phyloP scores from a whole-genome alignment of 1,139 yeast genomes.

The Blastobotrys malaysiensis region DNA sequence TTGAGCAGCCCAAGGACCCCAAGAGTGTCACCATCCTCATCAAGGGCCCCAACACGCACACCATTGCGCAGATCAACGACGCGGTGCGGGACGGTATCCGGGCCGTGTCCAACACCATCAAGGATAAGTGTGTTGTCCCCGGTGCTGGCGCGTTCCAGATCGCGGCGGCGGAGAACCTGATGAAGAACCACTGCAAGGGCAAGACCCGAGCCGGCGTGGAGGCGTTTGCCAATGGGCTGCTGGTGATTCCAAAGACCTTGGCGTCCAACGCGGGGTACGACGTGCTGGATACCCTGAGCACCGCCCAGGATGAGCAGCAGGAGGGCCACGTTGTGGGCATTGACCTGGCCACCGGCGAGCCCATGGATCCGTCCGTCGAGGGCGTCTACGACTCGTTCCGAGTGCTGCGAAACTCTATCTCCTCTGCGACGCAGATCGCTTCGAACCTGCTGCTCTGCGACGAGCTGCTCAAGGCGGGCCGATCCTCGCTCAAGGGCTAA shows the following conservation, averaged over 20 bases:
- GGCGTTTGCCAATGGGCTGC: constrained; percentile 89
- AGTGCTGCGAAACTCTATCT: constrained; percentile 85
- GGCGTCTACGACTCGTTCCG: constrained; percentile 97
- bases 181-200: constrained; percentile 58
- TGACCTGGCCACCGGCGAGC: constrained; percentile 86
- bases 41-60: constrained; percentile 87
- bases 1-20: constrained; percentile 88
- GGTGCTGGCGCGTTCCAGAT: constrained; percentile 97
- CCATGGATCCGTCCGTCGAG: constrained; percentile 90
- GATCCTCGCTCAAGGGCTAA: constrained; percentile 73
- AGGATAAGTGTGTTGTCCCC: constrained; percentile 81
- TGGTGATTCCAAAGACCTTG: constrained; percentile 88
- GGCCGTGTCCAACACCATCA: constrained; percentile 86
- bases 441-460: constrained; percentile 89
- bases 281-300: constrained; percentile 80
- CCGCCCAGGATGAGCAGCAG: constrained; percentile 83
- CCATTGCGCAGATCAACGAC: constrained; percentile 87
- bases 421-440: constrained; percentile 92
- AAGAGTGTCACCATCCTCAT: constrained; percentile 87
- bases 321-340: constrained; percentile 86
- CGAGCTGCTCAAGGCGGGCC: constrained; percentile 93
- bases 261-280: constrained; percentile 93
- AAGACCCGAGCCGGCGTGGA: constrained; percentile 83
- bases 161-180: constrained; percentile 67
- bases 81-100: constrained; percentile 96